phyloP scores from a whole-genome alignment of 257 asterid species.

The Henckelia pumila region DNA sequence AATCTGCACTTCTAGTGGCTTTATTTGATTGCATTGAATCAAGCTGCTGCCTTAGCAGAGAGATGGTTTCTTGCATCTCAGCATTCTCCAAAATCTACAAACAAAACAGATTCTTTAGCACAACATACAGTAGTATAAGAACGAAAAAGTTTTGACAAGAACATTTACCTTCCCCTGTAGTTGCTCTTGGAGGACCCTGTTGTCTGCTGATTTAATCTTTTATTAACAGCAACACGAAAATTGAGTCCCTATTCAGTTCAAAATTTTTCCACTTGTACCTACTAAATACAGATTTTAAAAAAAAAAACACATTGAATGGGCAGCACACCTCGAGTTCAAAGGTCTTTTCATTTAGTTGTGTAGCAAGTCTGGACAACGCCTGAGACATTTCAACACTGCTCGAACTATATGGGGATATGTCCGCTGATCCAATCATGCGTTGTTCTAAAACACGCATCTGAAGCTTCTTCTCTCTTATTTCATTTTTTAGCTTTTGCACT shows the following conservation, averaged over 20 bases:
- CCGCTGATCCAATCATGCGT: constrained; percentile 78
- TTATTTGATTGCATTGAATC: constrained; percentile 41
- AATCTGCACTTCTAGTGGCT: constrained; percentile 35
- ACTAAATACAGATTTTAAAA: constrained; percentile 8
- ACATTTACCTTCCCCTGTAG: constrained; percentile 59
- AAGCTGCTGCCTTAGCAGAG: constrained; percentile 53
- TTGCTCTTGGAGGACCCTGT: constrained; percentile 89
- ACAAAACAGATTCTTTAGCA: constrained; percentile 22
- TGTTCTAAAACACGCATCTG: constrained; percentile 71
- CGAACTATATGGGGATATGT: constrained; percentile 50
- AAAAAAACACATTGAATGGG: constrained; percentile 14
- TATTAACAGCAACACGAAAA: constrained; percentile 21
- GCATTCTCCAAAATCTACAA: constrained; percentile 49
- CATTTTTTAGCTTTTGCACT: constrained; percentile 60
- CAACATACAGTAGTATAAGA: constrained; percentile 15
- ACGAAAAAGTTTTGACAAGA: constrained; percentile 8
- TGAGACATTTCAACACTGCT: constrained; percentile 25
- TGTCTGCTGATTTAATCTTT: constrained; percentile 81
- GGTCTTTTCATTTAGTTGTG: constrained; percentile 70
- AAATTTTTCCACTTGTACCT: constrained; percentile 20
- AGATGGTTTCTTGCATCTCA: constrained; percentile 64
- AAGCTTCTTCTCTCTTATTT: constrained; percentile 62
- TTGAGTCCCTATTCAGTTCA: constrained; percentile 32
- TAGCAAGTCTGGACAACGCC: constrained; percentile 70
- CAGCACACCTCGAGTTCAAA: constrained; percentile 80